phyloP scores from a whole-genome alignment of 1,284 basidiomycete genomes.

The Irpex sp. region DNA sequence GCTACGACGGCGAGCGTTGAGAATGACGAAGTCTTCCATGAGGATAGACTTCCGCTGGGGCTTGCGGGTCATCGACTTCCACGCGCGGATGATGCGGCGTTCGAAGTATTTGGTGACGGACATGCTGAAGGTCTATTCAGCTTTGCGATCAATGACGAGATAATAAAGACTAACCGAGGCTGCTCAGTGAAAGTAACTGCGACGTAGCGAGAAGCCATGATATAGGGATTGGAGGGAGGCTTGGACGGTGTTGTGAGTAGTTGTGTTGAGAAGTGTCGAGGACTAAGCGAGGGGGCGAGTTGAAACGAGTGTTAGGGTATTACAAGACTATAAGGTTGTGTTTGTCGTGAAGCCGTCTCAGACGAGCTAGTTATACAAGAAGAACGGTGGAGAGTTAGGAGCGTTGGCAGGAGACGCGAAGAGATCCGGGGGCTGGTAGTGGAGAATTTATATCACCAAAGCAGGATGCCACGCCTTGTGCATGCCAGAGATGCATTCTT shows the following conservation, averaged over 20 bases:
- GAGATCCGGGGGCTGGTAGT: neutral
- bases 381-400: neutral
- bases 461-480: neutral
- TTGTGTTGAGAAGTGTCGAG: neutral
- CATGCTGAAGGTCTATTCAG: slow-evolving; percentile 14
- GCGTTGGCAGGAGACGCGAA: neutral
- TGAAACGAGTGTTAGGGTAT: neutral
- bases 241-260: neutral
- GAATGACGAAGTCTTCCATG: slow-evolving; percentile 56
- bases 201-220: slow-evolving; percentile 19
- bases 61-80: slow-evolving; percentile 56
- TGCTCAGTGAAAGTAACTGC: slow-evolving; percentile 19
- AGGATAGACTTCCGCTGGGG: slow-evolving; percentile 48
- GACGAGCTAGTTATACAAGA: neutral
- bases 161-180: slow-evolving; percentile 20
- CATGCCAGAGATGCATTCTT: neutral
- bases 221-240: neutral
- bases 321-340: neutral
- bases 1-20: slow-evolving; percentile 53
- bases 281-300: neutral
- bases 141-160: neutral
- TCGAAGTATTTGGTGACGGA: slow-evolving; percentile 49
- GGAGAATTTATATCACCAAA: slow-evolving; percentile 1
- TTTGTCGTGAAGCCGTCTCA: slow-evolving; percentile 1
- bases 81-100: slow-evolving; percentile 53